Percentiles rank a stretch among this genome's conserved stretches.
Conservation (phyloP, 371 early-diverging fungal genomes). For the Rhizopus sp. region DNA sequence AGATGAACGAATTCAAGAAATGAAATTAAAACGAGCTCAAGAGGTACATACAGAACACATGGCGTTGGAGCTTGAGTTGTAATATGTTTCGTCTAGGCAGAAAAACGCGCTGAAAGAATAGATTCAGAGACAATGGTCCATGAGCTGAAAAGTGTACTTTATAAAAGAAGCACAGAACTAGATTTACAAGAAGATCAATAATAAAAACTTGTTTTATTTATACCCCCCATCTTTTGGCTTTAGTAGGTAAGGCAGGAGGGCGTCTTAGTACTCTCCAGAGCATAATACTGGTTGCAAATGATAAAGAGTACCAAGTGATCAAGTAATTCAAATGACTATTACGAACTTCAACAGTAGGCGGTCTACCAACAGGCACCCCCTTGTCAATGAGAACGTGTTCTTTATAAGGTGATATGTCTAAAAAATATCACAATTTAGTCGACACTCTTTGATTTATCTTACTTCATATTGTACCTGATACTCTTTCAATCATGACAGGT, state of each 20-base stretch:
- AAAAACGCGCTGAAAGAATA: conserved; percentile 27
- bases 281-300: conserved; percentile 70
- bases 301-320: conserved; percentile 84
- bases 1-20: conserved; percentile 61
- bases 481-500: conserved; percentile 75
- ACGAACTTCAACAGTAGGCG: conserved; percentile 70
- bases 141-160: conserved; percentile 65
- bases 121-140: conserved; percentile 62
- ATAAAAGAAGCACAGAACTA: conserved; percentile 45
- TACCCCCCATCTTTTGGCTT: conserved; percentile 23
- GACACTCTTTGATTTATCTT: neutral
- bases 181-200: conserved; percentile 21
- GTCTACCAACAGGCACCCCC: conserved; percentile 75
- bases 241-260: conserved; percentile 40
- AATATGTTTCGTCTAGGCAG: conserved; percentile 22
- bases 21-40: conserved; percentile 50
- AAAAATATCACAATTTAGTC: conserved; percentile 10
- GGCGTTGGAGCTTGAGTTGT: neutral
- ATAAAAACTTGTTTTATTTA: neutral
- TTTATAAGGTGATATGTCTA: conserved; percentile 38
- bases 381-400: conserved; percentile 54
- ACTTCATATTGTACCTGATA: conserved; percentile 49
- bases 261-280: conserved; percentile 55
- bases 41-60: conserved; percentile 34
- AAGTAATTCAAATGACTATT: conserved; percentile 89